Evolutionary conservation across 1,139 yeast species (phyloP), one percentile per base, ranked within the genome.

Genomic region (Pichia norvegensis): DNA sequence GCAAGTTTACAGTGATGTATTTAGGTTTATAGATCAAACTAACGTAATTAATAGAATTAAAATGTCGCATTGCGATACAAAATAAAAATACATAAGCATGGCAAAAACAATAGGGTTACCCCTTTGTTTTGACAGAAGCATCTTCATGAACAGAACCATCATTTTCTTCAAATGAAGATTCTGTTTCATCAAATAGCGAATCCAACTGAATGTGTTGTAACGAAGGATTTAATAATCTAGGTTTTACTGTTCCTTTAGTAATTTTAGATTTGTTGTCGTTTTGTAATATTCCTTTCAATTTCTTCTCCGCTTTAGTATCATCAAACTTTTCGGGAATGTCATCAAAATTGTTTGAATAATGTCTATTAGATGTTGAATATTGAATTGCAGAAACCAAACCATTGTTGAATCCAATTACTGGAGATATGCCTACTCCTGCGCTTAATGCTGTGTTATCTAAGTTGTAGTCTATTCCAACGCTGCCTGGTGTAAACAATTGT

Each of bases 1-100:
- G 81, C 85, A 7, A 65, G 48, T 40, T 29, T 54, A 14, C 58
- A 55, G 29, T 52, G 22, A 41, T 4, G 13, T 6, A 20, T 8
- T 11, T 20, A 20, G 9, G 9, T 19, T 19, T 11, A 14, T 7
- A 29, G 6, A 13, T 29, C 11, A 4, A 8, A 29, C 11, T 29
- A 23, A 23, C 6, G 8, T 23, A 23, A 23, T 6, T 23, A 23
- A 23, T 6, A 23, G 9, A 23, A 23, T 23, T 23, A 27, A 14
- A 27, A 5, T 27, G 29, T 9, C 5, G 29, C 29, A 10, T 10
- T 27, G 31, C 14, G 14, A n/a, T 27, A 27, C n/a, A 27, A n/a
- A 20, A 35, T 37, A 33, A 17, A 38, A 38, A 27, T 38, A 27
- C 27, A 27, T 38, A 38, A 14, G 13, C 19, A 29, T 21, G 21